Percentiles rank a stretch among this genome's conserved stretches.
Evolutionary conservation across 2,329 filamentous ascomycete genomes (phyloP).

Genomic region (Cryoendolithus antarcticus): DNA sequence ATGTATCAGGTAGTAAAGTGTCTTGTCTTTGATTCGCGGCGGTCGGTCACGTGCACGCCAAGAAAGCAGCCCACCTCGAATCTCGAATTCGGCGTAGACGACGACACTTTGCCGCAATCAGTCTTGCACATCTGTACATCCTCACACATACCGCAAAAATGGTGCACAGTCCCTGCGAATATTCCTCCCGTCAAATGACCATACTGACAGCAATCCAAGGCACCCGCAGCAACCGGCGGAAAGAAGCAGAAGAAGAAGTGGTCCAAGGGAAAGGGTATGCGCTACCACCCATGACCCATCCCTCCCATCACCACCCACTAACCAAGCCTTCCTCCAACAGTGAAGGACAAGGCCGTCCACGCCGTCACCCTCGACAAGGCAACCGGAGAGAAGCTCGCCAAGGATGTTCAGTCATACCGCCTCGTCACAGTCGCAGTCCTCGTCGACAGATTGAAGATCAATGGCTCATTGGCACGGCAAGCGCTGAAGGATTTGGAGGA

Average conservation of each 20-base stretch:
- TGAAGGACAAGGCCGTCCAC: constrained; percentile 99
- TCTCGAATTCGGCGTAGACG: no score
- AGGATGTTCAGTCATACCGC: constrained; percentile 99
- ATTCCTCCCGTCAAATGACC: no score
- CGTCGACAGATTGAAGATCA: constrained; percentile 99
- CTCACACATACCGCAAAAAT: no score
- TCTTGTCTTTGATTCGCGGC: no score
- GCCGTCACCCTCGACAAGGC: constrained; percentile 97
- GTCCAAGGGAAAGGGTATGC: constrained; percentile 42
- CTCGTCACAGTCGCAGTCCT: constrained; percentile 97
- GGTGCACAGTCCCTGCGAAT: no score
- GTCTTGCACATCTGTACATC: no score
- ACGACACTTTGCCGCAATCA: no score
- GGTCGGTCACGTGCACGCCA: no score
- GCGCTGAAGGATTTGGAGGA: constrained; percentile 90
- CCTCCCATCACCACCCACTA: constrained; percentile 5
- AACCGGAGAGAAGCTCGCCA: constrained; percentile 96
- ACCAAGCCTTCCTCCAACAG: constrained; percentile 36
- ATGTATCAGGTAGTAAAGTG: no score
- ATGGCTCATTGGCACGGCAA: constrained; percentile 86
- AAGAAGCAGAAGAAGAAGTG: constrained; percentile 81
- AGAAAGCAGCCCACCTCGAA: no score
- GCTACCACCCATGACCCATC: constrained; percentile 7
- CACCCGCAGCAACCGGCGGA: constrained; percentile 45
- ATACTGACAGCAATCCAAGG: background rate